A percentile compares a stretch with the other conserved stretches of the same genome.
Evolutionary conservation across 2,329 filamentous ascomycete genomes (phyloP).

Genomic region (Setomelanomma holmii): DNA sequence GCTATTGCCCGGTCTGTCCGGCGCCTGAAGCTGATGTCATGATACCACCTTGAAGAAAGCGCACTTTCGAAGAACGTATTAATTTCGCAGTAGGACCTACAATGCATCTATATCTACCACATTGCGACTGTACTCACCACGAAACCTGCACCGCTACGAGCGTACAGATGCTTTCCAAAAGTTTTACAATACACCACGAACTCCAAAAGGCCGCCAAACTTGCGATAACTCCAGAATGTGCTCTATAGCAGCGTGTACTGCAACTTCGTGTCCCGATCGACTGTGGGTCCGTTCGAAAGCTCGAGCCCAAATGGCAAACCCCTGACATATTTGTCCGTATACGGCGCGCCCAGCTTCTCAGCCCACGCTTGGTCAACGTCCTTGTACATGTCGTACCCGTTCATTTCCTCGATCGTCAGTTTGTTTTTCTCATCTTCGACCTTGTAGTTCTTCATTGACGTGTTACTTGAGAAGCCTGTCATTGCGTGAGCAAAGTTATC

Average conservation of each 20-base stretch:
- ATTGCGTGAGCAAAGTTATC: background rate
- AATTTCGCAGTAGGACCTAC: too few relatives aligned
- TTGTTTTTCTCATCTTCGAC: constrained; percentile 68
- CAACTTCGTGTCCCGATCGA: background rate
- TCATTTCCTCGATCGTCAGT: constrained; percentile 74
- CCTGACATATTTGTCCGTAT: constrained; percentile 8
- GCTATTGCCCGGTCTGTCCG: too few relatives aligned
- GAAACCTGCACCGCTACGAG: too few relatives aligned
- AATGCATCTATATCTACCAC: too few relatives aligned
- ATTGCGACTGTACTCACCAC: too few relatives aligned
- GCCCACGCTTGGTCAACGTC: constrained; percentile 23
- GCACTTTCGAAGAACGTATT: too few relatives aligned
- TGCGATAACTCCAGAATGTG: too few relatives aligned
- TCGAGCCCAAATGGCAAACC: constrained; percentile 16
- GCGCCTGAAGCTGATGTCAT: too few relatives aligned
- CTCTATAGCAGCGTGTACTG: background rate
- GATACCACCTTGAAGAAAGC: too few relatives aligned
- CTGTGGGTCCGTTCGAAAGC: constrained; percentile 13
- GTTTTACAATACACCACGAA: too few relatives aligned
- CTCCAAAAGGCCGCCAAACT: too few relatives aligned
- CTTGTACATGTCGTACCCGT: constrained; percentile 47
- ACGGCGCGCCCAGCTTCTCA: constrained; percentile 14
- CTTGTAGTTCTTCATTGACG: constrained; percentile 62
- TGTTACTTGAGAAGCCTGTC: constrained; percentile 66
- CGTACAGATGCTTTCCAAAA: too few relatives aligned